A percentile compares a stretch with the other conserved stretches of the same genome.
phyloP scores from a whole-genome alignment of 192 early-diverging fungal genomes.

The Dissophora globulifera region DNA sequence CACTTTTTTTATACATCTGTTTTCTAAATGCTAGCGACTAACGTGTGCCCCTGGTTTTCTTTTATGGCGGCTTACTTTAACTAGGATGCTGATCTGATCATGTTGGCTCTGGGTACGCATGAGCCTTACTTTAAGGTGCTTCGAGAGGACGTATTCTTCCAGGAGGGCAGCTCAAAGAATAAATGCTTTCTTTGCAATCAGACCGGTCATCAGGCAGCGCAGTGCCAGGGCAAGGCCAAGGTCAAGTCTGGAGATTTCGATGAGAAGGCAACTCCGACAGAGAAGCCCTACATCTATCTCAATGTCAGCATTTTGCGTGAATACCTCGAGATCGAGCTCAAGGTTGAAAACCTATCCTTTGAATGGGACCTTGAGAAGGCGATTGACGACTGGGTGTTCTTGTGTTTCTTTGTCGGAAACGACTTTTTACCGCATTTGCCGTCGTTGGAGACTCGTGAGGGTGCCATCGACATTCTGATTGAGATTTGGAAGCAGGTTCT shows the following conservation, averaged over 20 bases:
- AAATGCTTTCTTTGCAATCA: conserved; percentile 72
- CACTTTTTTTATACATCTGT: neutral
- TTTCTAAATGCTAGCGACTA: neutral
- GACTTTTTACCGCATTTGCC: conserved; percentile 94
- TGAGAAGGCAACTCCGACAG: conserved; percentile 54
- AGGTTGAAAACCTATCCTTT: conserved; percentile 72
- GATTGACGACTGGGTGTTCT: conserved; percentile 97
- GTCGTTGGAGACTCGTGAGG: conserved; percentile 93
- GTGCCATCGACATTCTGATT: conserved; percentile 90
- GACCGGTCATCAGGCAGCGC: conserved; percentile 71
- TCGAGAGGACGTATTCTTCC: conserved; percentile 94
- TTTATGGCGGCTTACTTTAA: too few species aligned
- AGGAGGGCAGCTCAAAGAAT: conserved; percentile 72
- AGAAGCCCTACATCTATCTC: conserved; percentile 85
- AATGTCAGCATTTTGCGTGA: conserved; percentile 88
- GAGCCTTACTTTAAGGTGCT: conserved; percentile 97
- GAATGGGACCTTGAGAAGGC: conserved; percentile 89
- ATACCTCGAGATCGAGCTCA: conserved; percentile 89
- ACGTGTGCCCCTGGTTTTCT: too few species aligned
- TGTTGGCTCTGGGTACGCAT: conserved; percentile 94
- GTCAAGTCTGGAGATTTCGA: conserved; percentile 60
- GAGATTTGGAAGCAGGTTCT: conserved; percentile 90
- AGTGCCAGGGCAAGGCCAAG: conserved; percentile 69
- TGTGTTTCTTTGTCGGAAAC: conserved; percentile 99
- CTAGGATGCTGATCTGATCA: conserved; percentile 96